Conservation (phyloP, 2,329 filamentous ascomycete genomes). For the Aspergillus aculeatus region DNA sequence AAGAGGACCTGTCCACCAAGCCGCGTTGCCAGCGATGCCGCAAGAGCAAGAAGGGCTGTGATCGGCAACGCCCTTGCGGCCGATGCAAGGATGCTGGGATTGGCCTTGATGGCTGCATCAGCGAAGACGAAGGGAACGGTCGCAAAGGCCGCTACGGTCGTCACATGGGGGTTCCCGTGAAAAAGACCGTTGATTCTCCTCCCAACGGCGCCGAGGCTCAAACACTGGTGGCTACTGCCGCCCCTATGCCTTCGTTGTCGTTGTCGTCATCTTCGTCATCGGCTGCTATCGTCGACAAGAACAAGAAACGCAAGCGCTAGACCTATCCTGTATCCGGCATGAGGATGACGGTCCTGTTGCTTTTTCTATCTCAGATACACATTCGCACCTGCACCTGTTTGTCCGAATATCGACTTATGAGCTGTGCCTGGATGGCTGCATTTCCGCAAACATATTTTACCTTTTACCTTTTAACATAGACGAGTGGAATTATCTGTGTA, state of each 20-base stretch:
- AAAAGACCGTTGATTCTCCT: slow-evolving; percentile 50
- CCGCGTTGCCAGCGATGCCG: slow-evolving; percentile 96
- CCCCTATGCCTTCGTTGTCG: slow-evolving; percentile 5
- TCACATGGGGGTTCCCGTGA: slow-evolving; percentile 67
- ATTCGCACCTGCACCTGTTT: slow-evolving; percentile 1
- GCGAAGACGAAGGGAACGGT: slow-evolving; percentile 96
- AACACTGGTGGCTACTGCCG: slow-evolving; percentile 25
- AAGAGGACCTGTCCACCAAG: slow-evolving; percentile 91
- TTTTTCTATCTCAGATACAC: not conserved
- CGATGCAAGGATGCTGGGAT: slow-evolving; percentile 96
- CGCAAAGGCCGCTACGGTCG: slow-evolving; percentile 87
- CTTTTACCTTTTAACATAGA: slow-evolving; percentile 10
- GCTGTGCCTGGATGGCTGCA: slow-evolving; percentile 7
- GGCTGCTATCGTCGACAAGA: slow-evolving; percentile 53
- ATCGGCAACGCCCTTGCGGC: slow-evolving; percentile 91
- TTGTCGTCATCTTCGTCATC: slow-evolving; percentile 26
- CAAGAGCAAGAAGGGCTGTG: slow-evolving; percentile 99
- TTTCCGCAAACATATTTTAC: slow-evolving; percentile 4
- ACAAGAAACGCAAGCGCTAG: slow-evolving; percentile 68
- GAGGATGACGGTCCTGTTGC: not conserved
- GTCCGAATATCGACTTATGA: slow-evolving; percentile 3
- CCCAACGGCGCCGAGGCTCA: slow-evolving; percentile 21
- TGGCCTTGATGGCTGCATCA: slow-evolving; percentile 88
- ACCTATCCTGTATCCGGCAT: not conserved
- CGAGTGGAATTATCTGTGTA: slow-evolving; percentile 9